These are phyloP conservation scores for Quercus tomentella DNA, from an alignment of 331 rosid genomes.

Conservation along the genomic window DNA sequence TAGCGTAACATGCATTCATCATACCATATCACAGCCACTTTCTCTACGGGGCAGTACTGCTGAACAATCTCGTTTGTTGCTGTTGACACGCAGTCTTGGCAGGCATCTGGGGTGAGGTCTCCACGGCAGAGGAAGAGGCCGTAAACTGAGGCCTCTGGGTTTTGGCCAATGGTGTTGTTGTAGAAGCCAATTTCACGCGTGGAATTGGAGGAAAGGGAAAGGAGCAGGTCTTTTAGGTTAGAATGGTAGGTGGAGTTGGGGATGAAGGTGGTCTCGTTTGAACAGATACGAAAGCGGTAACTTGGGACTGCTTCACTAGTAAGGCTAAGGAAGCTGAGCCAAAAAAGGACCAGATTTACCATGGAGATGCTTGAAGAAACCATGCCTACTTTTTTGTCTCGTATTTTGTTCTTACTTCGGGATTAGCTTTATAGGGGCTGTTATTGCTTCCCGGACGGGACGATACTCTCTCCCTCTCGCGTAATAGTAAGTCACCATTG, in stretches of 20 bases:
- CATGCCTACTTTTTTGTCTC: no score
- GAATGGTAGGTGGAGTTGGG: conserved; percentile 28
- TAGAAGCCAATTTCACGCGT: conserved; percentile 11
- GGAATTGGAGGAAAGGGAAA: conserved; percentile 27
- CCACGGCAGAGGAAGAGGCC: conserved; percentile 66
- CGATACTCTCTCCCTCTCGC: no score
- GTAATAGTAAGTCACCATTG: no score
- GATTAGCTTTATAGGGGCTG: no score
- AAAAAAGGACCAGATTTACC: background rate
- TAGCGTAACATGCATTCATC: conserved; percentile 17
- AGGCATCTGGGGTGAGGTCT: conserved; percentile 23
- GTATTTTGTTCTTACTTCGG: no score
- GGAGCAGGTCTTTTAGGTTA: conserved; percentile 36
- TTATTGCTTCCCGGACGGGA: no score
- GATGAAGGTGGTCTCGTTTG: conserved; percentile 14
- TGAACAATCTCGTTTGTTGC: conserved; percentile 4
- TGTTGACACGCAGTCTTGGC: conserved; percentile 30
- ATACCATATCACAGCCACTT: background rate
- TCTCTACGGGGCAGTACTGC: background rate
- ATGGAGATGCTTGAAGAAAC: background rate
- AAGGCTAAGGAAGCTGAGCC: background rate
- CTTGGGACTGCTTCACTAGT: conserved; percentile 11
- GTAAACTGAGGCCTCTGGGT: background rate
- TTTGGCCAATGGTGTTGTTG: background rate
- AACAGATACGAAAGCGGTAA: conserved; percentile 27